phyloP scores from a whole-genome alignment of 2,329 filamentous ascomycete genomes.

The Colletotrichum limetticola region DNA sequence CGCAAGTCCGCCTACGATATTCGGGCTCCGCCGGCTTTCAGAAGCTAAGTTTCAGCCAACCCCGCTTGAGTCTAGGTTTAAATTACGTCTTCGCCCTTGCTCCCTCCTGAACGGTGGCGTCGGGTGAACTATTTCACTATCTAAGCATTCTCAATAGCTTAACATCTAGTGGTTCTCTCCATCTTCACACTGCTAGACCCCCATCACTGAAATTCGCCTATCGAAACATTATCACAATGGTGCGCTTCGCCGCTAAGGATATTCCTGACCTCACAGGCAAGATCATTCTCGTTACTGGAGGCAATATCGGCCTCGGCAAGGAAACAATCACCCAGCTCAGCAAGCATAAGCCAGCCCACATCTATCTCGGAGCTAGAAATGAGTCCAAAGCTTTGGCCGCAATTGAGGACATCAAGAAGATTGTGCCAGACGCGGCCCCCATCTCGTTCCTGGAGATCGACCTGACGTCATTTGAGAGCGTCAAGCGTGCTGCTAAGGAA shows the following conservation, averaged over 20 bases:
- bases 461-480: conserved; percentile 54
- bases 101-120: neutral
- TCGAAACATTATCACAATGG: neutral
- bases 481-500: conserved; percentile 51
- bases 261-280: conserved; percentile 39
- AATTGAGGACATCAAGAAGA: conserved; percentile 48
- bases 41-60: conserved; percentile 4
- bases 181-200: neutral
- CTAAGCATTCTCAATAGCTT: neutral
- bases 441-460: conserved; percentile 53
- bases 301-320: conserved; percentile 41
- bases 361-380: conserved; percentile 31
- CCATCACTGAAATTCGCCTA: neutral
- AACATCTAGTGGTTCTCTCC: neutral
- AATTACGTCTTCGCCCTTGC: neutral
- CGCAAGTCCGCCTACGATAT: neutral
- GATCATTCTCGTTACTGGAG: conserved; percentile 43
- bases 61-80: neutral
- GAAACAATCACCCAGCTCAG: conserved; percentile 31
- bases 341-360: conserved; percentile 33
- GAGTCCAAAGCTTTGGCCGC: conserved; percentile 45
- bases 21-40: neutral
- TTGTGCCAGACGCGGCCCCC: conserved; percentile 32
- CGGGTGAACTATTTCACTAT: neutral
- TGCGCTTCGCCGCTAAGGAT: conserved; percentile 22